Base-by-base conservation (phyloP, 306 rosid species). In the Lathyrus oleraceus region DNA sequence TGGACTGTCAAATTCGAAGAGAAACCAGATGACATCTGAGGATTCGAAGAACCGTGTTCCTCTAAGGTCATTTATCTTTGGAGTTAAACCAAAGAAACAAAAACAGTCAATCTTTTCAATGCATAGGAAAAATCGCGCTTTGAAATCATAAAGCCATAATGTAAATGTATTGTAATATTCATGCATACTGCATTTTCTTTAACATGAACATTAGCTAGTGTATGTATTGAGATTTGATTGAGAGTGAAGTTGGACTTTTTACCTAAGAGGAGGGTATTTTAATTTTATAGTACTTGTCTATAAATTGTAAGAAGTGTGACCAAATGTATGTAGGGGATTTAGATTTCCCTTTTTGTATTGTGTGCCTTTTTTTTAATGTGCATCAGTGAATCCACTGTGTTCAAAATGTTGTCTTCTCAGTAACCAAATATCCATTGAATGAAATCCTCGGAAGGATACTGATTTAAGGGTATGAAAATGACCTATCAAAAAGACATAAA, bases 1-100 rank as follows among this genome's bases (percentile, higher is more conserved):
- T 53, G 83, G 69, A 25, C 64, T 95, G 23, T 67, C 92, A 17
- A 83, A 72, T 57, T 81, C 96, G 12, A 91, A 71, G 78, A 89
- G 81, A 71, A 81, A 19, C 61, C 88, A 74, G 63, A 81, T 66
- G 11, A 76, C 69, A 53, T 83, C 70, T 38, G 27, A 91, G 2
- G 88, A 79, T 62, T 66, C 82, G 35, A 74, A 77, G 23, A 67
- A 81, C 47, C 59, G 82, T 44, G 87, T 95, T 67, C 99, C 99
- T 56, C 70, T 95, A 62, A 76, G 95, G 54, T 85, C 99, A 11
- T 95, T 95, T 69, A 95, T 95, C 81, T 95, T 91, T 69, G 99
- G 97, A 3, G 72, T 66, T 30, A 83, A 87, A 77, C 84, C 72
- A 43, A 91, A 89, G 89, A 91, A 87, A 61, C 69, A 64, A 64